phyloP scores from a whole-genome alignment of 495 filamentous ascomycete species.

The Podospora australis region DNA sequence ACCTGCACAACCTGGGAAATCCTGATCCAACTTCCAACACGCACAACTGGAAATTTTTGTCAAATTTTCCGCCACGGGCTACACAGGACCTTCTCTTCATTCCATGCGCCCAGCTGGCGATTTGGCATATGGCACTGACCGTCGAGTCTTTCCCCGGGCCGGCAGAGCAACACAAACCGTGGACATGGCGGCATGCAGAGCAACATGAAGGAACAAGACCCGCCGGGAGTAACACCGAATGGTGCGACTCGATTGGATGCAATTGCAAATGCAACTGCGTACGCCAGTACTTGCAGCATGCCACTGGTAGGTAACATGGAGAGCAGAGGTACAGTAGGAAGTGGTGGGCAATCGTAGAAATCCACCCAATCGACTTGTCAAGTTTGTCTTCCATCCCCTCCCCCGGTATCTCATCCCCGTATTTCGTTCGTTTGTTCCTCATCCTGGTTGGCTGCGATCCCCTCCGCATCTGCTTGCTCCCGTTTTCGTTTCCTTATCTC shows the following conservation, averaged over 20 bases:
- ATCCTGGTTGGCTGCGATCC: background rate
- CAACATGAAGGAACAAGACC: constrained; percentile 6
- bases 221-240: constrained; percentile 12
- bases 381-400: too few relatives aligned
- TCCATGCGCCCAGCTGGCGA: background rate
- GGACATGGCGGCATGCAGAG: background rate
- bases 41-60: too few relatives aligned
- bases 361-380: background rate
- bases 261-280: background rate
- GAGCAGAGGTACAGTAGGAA: too few relatives aligned
- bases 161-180: too few relatives aligned
- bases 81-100: background rate
- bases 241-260: background rate
- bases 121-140: background rate
- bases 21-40: too few relatives aligned
- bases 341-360: too few relatives aligned
- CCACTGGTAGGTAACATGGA: too few relatives aligned
- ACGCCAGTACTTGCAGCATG: background rate
- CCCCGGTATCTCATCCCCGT: too few relatives aligned
- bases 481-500: background rate
- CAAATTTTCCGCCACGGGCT: background rate
- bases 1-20: background rate
- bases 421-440: background rate
- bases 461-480: background rate
- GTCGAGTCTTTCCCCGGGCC: too few relatives aligned